Base-by-base conservation (phyloP, 768 basidiomycete species). In the Lepiota venenata region DNA sequence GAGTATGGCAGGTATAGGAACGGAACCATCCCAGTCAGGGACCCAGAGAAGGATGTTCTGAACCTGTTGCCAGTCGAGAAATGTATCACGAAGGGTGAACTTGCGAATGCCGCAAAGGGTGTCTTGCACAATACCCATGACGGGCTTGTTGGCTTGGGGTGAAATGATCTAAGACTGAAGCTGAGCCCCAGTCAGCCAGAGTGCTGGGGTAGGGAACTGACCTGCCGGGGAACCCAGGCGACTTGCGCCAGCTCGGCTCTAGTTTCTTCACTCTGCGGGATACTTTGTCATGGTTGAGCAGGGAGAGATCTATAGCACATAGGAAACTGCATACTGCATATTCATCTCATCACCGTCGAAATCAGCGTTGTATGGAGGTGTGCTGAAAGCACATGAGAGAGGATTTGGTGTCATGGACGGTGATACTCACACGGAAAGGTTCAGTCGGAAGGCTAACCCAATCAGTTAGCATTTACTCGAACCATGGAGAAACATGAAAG, bases 321-420 rank as follows among this genome's bases (percentile, higher is more conserved):
- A 16, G n/a, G 47, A 22, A 1, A 29, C 51, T n/a, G 86, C 91
- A 46, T 81, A 96, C 93, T 98, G 97, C 89, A 98, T 91, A 74
- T 99, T 98, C 97, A 98, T 99, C 70, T 99, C 97, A 65, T 98
- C 97, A 61, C 97, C 97, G 65, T 98, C 97, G 72, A 98, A 99
- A 74, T 99, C 97, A 67, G 97, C 97, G 64, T 99, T 98, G 73
- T 99, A 98, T 0, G 97, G 97, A 36, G 96, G 93, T 10, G 94
- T 98, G 52, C 88, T 91, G 58, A 58, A 58, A 36, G 44, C 47
- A 50, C 51, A 58, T 50, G 70, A 69, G 70, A 66, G 56, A 58
- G 56, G 56, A 56, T 57, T 60, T 56, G 50, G 40, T 58, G 57
- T 51, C 48, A 52, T 50, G 55, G 60, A 48, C 47, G 52, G 55